Conservation (phyloP, 31 red algal species). For the Porphyra umbilicalis region DNA sequence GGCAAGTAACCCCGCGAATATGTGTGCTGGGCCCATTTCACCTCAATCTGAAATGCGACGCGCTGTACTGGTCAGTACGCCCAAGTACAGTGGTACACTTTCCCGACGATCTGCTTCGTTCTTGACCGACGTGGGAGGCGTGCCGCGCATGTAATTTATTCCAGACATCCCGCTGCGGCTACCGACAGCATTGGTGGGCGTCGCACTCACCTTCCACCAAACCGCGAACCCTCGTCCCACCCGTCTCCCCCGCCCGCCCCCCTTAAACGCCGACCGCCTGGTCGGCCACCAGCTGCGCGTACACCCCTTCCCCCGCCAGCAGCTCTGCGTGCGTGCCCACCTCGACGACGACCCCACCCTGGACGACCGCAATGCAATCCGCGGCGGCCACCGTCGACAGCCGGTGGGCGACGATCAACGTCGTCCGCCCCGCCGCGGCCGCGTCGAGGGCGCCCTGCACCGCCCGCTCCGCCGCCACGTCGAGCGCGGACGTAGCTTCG, state of each 20-base stretch:
- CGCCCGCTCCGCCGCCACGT: conserved; percentile 57
- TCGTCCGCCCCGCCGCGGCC: conserved; percentile 47
- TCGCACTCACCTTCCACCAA: no score
- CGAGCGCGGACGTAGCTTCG: conserved; percentile 85
- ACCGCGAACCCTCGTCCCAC: no score
- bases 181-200: no score
- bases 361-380: conserved; percentile 68
- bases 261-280: conserved; percentile 30
- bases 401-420: conserved; percentile 81
- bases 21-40: no score
- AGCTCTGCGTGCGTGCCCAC: conserved; percentile 54
- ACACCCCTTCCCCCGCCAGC: conserved; percentile 47
- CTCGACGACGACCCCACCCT: conserved; percentile 57
- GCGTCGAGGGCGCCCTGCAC: conserved; percentile 64
- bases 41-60: no score
- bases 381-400: conserved; percentile 65
- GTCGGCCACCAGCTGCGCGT: conserved; percentile 49
- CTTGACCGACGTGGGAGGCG: no score
- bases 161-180: no score
- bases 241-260: not conserved
- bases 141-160: no score
- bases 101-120: no score
- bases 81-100: no score
- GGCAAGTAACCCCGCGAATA: no score
- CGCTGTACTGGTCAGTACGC: no score